Evolutionary conservation across 1,284 basidiomycete genomes (phyloP), one percentile per base, ranked within the genome.

Genomic region (Heterobasidion irregulare): DNA sequence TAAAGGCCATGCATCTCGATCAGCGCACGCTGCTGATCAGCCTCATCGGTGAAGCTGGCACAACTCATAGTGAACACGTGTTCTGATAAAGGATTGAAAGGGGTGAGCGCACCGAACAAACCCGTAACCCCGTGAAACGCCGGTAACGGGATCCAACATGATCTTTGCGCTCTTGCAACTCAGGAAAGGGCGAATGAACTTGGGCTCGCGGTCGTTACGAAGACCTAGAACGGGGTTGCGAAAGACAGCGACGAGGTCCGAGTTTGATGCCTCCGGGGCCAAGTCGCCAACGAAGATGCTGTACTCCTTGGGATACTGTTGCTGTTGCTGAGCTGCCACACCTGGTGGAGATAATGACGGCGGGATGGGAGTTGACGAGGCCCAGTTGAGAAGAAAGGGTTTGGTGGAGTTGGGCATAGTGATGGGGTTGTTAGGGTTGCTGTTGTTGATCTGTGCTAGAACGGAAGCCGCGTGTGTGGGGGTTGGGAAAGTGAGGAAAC

Each of bases 151-250:
- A 68, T 94, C 92, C 48, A 91, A 73, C 91, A 94, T 94, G 61
- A 94, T 94, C 72, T 94, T 94, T 35, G 92, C 92, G 66, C 90
- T 94, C 73, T 92, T 92, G 70, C 91, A 93, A 65, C 89, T 93
- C 47, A 84, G 70, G 72, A 94, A 94, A 2, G 90, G 89, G 10
- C 84, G 78, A 56, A 94, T 91, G 61, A 92, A 89, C 66, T 89
- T 89, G 33, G 89, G 87, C 67, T 88, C 87, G 58, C 88, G 78
- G 66, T 87, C 86, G 64, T 84, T 89, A 57, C 89, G 79, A 55
- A 91, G 76, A 43, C 89, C 89, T 8, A 92, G 78, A 6, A 89
- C 84, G 0, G 91, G 89, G 68, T 92, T 89, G 63, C 86, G 83
- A 69, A 92, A 92, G 57, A 92, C 87, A n/a, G 85, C 85, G 51